A percentile compares a stretch with the other conserved stretches of the same genome.
Evolutionary conservation across 306 rosid genomes (phyloP).

Genomic region (Lablab purpureus): DNA sequence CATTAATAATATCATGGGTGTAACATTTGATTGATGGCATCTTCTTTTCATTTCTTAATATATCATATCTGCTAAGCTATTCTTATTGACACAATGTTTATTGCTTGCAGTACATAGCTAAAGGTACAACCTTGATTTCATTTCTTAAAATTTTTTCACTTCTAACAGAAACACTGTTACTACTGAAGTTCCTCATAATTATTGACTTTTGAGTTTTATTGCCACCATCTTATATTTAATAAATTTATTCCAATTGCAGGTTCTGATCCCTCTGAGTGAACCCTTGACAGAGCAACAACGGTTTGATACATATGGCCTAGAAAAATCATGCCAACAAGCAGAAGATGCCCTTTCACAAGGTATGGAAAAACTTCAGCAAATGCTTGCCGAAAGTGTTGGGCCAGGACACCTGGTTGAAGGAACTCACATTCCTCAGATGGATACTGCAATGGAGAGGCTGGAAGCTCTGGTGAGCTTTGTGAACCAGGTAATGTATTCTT

Average conservation of each 20-base stretch:
- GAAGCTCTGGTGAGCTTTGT: conserved; percentile 80
- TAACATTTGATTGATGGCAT: too few relatives aligned
- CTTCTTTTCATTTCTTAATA: too few relatives aligned
- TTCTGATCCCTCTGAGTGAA: conserved; percentile 70
- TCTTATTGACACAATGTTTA: neutral
- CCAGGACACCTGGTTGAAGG: conserved; percentile 66
- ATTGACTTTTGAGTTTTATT: neutral
- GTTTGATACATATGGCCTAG: conserved; percentile 62
- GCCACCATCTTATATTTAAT: conserved; percentile 5
- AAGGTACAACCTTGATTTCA: neutral
- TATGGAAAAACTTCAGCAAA: conserved; percentile 79
- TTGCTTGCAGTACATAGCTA: neutral
- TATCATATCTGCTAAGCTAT: too few relatives aligned
- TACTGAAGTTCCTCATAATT: neutral
- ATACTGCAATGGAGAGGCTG: conserved; percentile 77
- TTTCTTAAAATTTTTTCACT: neutral
- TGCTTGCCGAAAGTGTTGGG: conserved; percentile 66
- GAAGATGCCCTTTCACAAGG: conserved; percentile 97
- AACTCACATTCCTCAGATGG: conserved; percentile 57
- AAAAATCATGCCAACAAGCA: conserved; percentile 86
- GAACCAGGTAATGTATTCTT: conserved; percentile 63
- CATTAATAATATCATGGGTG: too few relatives aligned
- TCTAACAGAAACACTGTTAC: neutral
- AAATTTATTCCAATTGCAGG: conserved; percentile 56
- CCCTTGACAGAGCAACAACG: conserved; percentile 75